phyloP scores from a whole-genome alignment of 2,329 filamentous ascomycete genomes.

The Sclerotiophoma versabilis region DNA sequence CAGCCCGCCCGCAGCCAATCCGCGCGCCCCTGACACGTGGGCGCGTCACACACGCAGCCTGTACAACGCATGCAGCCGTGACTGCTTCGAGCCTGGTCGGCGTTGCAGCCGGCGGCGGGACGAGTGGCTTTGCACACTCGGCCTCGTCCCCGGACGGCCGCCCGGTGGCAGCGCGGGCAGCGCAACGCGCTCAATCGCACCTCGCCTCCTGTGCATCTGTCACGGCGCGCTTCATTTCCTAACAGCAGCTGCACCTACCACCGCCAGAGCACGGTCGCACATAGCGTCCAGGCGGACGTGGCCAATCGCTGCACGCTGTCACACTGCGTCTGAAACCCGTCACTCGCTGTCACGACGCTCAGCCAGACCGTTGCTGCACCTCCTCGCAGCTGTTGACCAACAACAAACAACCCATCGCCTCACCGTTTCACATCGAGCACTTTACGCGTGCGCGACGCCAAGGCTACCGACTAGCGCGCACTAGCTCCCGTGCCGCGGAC shows the following conservation, averaged over 20 bases:
- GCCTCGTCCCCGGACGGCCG: too few species aligned
- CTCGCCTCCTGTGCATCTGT: background rate
- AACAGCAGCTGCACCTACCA: slow-evolving; percentile 13
- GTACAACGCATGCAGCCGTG: slow-evolving; percentile 11
- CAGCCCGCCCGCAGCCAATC: slow-evolving; percentile 7
- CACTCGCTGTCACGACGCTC: background rate
- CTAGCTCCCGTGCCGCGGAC: slow-evolving; percentile 15
- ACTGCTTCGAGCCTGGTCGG: slow-evolving; percentile 1
- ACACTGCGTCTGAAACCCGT: slow-evolving; percentile 11
- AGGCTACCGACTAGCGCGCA: slow-evolving; percentile 11
- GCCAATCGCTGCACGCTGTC: slow-evolving; percentile 6
- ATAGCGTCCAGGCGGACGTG: background rate
- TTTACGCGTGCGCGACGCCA: slow-evolving; percentile 18
- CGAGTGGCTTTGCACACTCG: background rate
- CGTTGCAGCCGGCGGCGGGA: background rate
- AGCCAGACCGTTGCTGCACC: background rate
- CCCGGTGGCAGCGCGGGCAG: too few species aligned
- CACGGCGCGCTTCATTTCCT: slow-evolving; percentile 26
- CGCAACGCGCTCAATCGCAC: background rate
- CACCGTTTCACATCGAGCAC: slow-evolving; percentile 8
- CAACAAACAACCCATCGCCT: slow-evolving; percentile 13
- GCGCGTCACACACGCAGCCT: background rate
- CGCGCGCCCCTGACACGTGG: slow-evolving; percentile 14
- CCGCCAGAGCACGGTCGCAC: slow-evolving; percentile 6
- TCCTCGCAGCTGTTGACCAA: slow-evolving; percentile 4